Conservation (phyloP, 2,329 filamentous ascomycete species). For the Leptosphaerulina australis region DNA sequence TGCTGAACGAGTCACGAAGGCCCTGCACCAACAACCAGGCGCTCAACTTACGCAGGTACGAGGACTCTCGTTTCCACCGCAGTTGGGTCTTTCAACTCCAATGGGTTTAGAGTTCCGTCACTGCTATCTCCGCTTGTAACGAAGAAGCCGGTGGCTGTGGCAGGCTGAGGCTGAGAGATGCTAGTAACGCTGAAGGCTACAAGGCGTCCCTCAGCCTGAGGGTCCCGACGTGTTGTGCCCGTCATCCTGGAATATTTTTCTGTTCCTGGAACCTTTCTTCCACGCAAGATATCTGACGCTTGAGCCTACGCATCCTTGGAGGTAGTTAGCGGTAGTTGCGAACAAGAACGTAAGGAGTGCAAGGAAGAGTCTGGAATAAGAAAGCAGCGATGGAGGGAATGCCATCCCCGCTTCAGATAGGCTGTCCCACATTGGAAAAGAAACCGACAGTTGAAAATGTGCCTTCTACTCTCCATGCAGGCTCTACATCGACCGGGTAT, state of each 20-base stretch:
- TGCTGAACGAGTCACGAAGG: not conserved
- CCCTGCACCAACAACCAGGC: not conserved
- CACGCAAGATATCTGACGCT: not conserved
- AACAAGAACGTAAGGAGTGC: not conserved
- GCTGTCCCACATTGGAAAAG: conserved; percentile 32
- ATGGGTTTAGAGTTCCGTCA: not conserved
- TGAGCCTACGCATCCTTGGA: not conserved
- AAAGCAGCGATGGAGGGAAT: conserved; percentile 35
- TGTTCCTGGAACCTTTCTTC: not conserved
- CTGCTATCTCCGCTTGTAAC: not conserved
- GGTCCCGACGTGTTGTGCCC: no score
- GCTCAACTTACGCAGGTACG: not conserved
- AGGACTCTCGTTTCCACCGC: not conserved
- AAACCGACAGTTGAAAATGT: conserved; percentile 28
- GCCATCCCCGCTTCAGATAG: conserved; percentile 40
- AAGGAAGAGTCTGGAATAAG: not conserved
- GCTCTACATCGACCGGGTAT: conserved; percentile 34
- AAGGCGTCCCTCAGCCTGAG: conserved; percentile 24
- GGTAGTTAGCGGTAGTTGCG: not conserved
- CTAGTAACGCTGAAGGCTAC: conserved; percentile 20
- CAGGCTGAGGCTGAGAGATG: conserved; percentile 25
- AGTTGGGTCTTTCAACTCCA: not conserved
- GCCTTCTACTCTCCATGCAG: conserved; percentile 39
- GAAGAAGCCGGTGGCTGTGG: not conserved
- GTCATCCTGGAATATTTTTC: not conserved